Conservation (phyloP, 2,329 filamentous ascomycete species). For the Ophiostoma quercus region DNA sequence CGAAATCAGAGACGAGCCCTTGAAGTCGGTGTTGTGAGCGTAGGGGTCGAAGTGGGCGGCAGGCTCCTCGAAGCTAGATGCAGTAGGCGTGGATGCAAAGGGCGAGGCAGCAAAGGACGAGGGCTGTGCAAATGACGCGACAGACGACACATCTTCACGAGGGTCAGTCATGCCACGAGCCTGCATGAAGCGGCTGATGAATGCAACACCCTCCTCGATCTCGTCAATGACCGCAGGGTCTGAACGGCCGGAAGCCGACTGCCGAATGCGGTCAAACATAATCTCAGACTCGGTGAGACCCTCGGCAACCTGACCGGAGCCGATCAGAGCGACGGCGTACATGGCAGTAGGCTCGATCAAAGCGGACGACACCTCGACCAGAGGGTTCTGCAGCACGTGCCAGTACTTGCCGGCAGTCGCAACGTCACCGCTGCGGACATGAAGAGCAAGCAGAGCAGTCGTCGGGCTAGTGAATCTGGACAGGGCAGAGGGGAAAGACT, state of each 20-base stretch:
- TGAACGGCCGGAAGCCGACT: slow-evolving; percentile 41
- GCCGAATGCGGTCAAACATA: slow-evolving; percentile 81
- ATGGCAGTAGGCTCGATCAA: slow-evolving; percentile 86
- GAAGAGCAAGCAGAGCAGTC: slow-evolving; percentile 73
- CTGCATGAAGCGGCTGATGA: slow-evolving; percentile 56
- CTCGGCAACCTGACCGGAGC: slow-evolving; percentile 76
- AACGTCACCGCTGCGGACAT: slow-evolving; percentile 76
- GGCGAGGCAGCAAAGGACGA: slow-evolving; percentile 46
- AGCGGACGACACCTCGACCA: slow-evolving; percentile 53
- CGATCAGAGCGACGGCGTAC: slow-evolving; percentile 83
- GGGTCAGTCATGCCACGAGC: slow-evolving; percentile 51
- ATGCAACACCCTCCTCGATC: slow-evolving; percentile 80
- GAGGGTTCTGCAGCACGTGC: slow-evolving; percentile 62
- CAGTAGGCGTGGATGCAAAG: slow-evolving; percentile 50
- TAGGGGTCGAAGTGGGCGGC: slow-evolving; percentile 69
- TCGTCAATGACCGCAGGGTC: slow-evolving; percentile 63
- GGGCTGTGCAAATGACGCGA: slow-evolving; percentile 34
- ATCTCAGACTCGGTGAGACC: slow-evolving; percentile 71
- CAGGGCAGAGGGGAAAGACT: slow-evolving; percentile 58
- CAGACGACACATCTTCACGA: slow-evolving; percentile 46
- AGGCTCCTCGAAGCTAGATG: slow-evolving; percentile 67
- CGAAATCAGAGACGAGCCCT: slow-evolving; percentile 83
- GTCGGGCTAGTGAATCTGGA: slow-evolving; percentile 22
- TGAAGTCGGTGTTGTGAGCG: slow-evolving; percentile 83
- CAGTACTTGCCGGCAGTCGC: slow-evolving; percentile 73